Percentiles rank a stretch among this genome's conserved stretches.
Evolutionary conservation across 1,284 basidiomycete genomes (phyloP).

Genomic region (Pyrrhoderma noxium): DNA sequence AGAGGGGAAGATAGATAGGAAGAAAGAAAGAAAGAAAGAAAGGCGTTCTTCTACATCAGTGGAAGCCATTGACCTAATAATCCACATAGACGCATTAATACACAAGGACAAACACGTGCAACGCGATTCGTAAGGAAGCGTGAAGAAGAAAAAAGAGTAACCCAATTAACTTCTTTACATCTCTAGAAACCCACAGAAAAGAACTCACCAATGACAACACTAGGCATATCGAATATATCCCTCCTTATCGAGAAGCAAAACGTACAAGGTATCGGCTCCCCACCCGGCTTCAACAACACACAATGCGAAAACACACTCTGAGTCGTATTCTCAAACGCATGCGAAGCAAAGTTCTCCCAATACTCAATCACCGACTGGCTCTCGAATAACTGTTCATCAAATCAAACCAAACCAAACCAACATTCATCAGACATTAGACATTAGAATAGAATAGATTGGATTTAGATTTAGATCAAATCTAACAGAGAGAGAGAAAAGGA

Average conservation of each 20-base stretch:
- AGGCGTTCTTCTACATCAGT: conserved; percentile 40
- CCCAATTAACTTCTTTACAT: neutral
- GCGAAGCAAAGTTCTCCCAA: conserved; percentile 91
- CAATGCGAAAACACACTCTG: conserved; percentile 92
- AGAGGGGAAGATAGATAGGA: neutral
- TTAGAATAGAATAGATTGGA: conserved; percentile 13
- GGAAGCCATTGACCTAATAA: conserved; percentile 71
- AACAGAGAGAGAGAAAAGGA: neutral
- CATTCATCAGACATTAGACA: neutral
- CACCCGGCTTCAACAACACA: conserved; percentile 75
- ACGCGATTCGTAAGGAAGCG: neutral
- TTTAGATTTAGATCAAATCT: too few species aligned
- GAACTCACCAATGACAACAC: conserved; percentile 74
- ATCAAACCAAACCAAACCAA: neutral
- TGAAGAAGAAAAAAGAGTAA: neutral
- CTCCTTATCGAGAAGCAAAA: conserved; percentile 91
- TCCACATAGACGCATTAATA: conserved; percentile 5
- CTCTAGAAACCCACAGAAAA: neutral
- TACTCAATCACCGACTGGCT: conserved; percentile 89
- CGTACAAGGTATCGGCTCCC: conserved; percentile 78
- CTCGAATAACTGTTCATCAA: conserved; percentile 61
- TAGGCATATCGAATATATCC: conserved; percentile 84
- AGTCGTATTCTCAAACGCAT: conserved; percentile 93
- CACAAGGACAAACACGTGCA: conserved; percentile 1
- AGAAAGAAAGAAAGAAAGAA: neutral